Base-by-base conservation (phyloP, 2,329 filamentous ascomycete genomes). In the Sclerotinia glacialis region DNA sequence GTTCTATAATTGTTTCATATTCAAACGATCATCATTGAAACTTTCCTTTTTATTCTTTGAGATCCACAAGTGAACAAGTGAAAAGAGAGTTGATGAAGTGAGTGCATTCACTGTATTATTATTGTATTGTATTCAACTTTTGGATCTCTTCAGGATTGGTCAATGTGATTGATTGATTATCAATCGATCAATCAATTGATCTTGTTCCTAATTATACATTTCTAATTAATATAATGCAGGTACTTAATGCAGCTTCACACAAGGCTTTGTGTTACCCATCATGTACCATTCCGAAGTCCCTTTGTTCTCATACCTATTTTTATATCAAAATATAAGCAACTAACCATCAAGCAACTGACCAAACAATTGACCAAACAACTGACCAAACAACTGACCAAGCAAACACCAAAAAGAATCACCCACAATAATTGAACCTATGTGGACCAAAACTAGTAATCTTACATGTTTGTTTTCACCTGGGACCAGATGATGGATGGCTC, bases 21-120 rank as follows among this genome's bases (percentile, higher is more conserved):
- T 34, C 31, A 37, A 37, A n/a, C 21, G 28, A 37, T 31, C 31
- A 34, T 12, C 31, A 34, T 55, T 21, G 23, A 31, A 55, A 55
- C 53, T 55, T 55, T 55, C 53, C 53, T 40, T 55, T 55, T n/a
- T 4, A 18, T 55, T 23, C 53, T 12, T 55, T 40, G 12, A 55
- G 53, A 40, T 55, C 53, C 31, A 37, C 52, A 53, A 37, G 28
- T 21, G 16, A n/a, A n/a, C n/a, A n/a, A n/a, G n/a, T n/a, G n/a
- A n/a, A n/a, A n/a, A n/a, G n/a, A n/a, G n/a, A n/a, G n/a, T n/a
- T n/a, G n/a, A 53, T 34, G 50, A 53, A 34, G 16, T 53, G 50
- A 34, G 16, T 53, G 50, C 50, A 53, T 53, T n/a, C 16, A 6
- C 3, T 47, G n/a, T 12, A 11, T 23, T 40, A 11, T 37, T 34